Evolutionary conservation across 768 basidiomycete species (phyloP).

Genomic region (Serpula lacrymans): DNA sequence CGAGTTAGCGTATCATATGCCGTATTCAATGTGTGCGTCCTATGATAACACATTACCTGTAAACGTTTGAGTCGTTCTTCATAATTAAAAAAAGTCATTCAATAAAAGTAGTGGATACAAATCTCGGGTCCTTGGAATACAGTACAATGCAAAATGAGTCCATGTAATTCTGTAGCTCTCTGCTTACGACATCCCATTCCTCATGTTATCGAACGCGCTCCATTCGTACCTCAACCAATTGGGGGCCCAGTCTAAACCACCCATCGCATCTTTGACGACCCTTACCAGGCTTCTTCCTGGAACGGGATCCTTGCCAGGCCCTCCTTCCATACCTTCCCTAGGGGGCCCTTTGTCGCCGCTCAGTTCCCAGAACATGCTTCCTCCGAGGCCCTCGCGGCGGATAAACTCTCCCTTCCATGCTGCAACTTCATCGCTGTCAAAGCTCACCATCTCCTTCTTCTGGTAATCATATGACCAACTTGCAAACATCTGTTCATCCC

Average conservation of each 20-base stretch:
- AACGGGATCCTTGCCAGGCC: constrained; percentile 70
- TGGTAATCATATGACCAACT: constrained; percentile 81
- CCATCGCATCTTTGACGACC: constrained; percentile 78
- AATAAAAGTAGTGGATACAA: not conserved
- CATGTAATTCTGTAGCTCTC: constrained; percentile 15
- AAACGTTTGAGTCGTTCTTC: too few species aligned
- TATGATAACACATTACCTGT: too few species aligned
- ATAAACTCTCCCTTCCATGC: constrained; percentile 81
- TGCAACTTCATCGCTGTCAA: constrained; percentile 68
- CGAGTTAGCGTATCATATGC: too few species aligned
- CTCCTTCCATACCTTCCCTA: constrained; percentile 71
- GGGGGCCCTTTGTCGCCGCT: constrained; percentile 76
- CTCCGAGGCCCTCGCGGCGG: constrained; percentile 68
- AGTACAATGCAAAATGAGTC: constrained; percentile 1
- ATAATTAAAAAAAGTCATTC: too few species aligned
- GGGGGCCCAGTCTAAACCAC: constrained; percentile 57
- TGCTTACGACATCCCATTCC: constrained; percentile 54
- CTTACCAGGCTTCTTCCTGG: constrained; percentile 69
- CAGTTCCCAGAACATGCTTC: constrained; percentile 95
- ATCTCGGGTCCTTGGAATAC: not conserved
- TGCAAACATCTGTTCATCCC: constrained; percentile 66
- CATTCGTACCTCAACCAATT: constrained; percentile 84
- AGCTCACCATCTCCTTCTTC: constrained; percentile 80
- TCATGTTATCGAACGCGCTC: constrained; percentile 80
- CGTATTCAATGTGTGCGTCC: too few species aligned